These are phyloP conservation scores for Eutypa lata DNA, from an alignment of 2,329 filamentous ascomycete species.

Conservation along the genomic window DNA sequence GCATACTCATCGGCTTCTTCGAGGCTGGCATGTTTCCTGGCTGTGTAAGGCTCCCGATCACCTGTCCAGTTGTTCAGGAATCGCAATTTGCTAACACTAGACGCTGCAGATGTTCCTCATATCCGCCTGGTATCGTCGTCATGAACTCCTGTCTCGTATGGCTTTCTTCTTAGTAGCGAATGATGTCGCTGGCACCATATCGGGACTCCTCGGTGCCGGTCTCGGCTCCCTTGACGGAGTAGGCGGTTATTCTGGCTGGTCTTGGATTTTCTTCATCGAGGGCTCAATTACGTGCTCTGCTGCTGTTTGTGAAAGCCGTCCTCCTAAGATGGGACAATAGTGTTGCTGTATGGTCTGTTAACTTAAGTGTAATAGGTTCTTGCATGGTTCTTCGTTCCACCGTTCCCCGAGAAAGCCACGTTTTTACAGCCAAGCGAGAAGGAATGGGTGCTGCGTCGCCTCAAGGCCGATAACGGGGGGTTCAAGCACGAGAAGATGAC, in stretches of 20 bases:
- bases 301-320: background rate
- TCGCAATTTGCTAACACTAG: background rate
- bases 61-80: too few species aligned
- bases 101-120: background rate
- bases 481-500: slow-evolving; percentile 19
- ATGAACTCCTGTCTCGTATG: slow-evolving; percentile 8
- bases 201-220: slow-evolving; percentile 19
- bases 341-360: too few species aligned
- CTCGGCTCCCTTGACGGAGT: slow-evolving; percentile 18
- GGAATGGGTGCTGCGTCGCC: slow-evolving; percentile 12
- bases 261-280: slow-evolving; percentile 21
- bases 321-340: too few species aligned
- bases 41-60: slow-evolving; percentile 7
- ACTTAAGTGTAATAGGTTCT: slow-evolving; percentile 1
- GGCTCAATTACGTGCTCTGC: slow-evolving; percentile 11
- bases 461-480: slow-evolving; percentile 13
- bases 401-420: slow-evolving; percentile 12
- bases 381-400: slow-evolving; percentile 16
- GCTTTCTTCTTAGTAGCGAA: slow-evolving; percentile 21
- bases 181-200: slow-evolving; percentile 20
- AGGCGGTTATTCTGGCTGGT: slow-evolving; percentile 19
- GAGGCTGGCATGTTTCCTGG: slow-evolving; percentile 29
- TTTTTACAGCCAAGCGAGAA: slow-evolving; percentile 16
- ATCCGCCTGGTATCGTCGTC: slow-evolving; percentile 3
- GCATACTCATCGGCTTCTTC: slow-evolving; percentile 32